Evolutionary conservation across 345 rosid genomes (phyloP), one percentile per base, ranked within the genome.

Genomic region (Eucalyptus sp.): DNA sequence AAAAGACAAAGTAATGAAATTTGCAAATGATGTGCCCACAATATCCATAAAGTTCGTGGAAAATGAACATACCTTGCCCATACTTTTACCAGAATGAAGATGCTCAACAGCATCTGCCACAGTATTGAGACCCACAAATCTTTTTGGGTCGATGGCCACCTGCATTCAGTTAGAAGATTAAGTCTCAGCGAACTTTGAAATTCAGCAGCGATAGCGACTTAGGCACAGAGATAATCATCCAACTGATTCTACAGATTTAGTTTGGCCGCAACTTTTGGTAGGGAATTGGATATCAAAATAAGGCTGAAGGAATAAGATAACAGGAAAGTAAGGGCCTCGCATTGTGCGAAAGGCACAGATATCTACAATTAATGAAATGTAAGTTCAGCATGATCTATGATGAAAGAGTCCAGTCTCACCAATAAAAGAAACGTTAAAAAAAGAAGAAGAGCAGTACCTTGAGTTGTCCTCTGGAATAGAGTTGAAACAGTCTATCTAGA

Each of bases 381-480:
- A 37, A 10, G 13, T 33, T 68, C 25, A 20, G 48, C 46, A 76
- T 76, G 83, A 76, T 41, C 48, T 41, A 76, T 20, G 48, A 76
- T 20, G 48, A 27, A 41, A 41, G 48, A 41, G 83, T 76, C 83
- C 27, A 4, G 83, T 76, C 83, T 41, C 27, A 76, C 29, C 83
- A 76, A 48, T 41, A 76, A 41, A 76, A 37, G 48, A 76, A 76
- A 3, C 15, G 5, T 41, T 37, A 41, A 24, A 37, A 44, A 20
- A 20, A 41, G 24, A 43, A 76, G 43, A 64, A 50, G 88, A 11
- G 76, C 15, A 87, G 90, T 92, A 96, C 99, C 98, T 96, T 95
- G 13, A 98, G 99, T 93, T 98, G 95, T 92, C 98, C 98, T 7
- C 90, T 81, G 81, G 97, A 91, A 94, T 92, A 96, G 84, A 96